Conservation (phyloP, 441 rosid genomes). For the Melastoma candidum region DNA sequence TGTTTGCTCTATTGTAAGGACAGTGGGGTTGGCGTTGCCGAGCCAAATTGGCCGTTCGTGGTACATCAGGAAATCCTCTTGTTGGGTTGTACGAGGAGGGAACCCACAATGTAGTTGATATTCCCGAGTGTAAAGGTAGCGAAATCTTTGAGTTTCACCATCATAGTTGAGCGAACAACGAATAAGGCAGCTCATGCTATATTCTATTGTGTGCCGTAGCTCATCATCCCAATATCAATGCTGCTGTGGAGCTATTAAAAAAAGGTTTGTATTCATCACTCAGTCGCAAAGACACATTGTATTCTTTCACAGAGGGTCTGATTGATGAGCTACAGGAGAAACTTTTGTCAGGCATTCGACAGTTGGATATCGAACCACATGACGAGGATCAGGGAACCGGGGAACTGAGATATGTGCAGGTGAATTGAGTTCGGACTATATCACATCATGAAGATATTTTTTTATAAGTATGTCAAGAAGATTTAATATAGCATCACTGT, state of each 20-base stretch:
- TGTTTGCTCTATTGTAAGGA: neutral
- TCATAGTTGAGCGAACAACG: too few relatives aligned
- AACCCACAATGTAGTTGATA: slow-evolving; percentile 75
- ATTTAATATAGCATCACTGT: slow-evolving; percentile 3
- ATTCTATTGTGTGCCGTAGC: slow-evolving; percentile 38
- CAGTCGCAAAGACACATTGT: neutral
- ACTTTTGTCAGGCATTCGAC: slow-evolving; percentile 43
- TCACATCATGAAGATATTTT: neutral
- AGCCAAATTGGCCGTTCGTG: slow-evolving; percentile 85
- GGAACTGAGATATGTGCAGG: slow-evolving; percentile 88
- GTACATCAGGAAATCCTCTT: slow-evolving; percentile 46
- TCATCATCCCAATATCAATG: slow-evolving; percentile 87
- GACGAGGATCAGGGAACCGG: slow-evolving; percentile 83
- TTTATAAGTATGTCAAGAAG: neutral
- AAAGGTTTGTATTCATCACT: slow-evolving; percentile 10
- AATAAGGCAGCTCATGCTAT: neutral
- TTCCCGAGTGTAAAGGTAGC: slow-evolving; percentile 75
- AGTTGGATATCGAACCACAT: slow-evolving; percentile 55
- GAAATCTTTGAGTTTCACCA: neutral
- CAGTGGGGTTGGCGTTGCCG: slow-evolving; percentile 97
- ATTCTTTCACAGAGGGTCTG: slow-evolving; percentile 6
- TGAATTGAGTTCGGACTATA: slow-evolving; percentile 15
- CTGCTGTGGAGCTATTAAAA: slow-evolving; percentile 71
- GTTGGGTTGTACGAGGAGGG: slow-evolving; percentile 88
- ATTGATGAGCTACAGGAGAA: slow-evolving; percentile 1